Base-by-base conservation (phyloP, 768 basidiomycete species). In the Hydnomerulius pinastri region DNA sequence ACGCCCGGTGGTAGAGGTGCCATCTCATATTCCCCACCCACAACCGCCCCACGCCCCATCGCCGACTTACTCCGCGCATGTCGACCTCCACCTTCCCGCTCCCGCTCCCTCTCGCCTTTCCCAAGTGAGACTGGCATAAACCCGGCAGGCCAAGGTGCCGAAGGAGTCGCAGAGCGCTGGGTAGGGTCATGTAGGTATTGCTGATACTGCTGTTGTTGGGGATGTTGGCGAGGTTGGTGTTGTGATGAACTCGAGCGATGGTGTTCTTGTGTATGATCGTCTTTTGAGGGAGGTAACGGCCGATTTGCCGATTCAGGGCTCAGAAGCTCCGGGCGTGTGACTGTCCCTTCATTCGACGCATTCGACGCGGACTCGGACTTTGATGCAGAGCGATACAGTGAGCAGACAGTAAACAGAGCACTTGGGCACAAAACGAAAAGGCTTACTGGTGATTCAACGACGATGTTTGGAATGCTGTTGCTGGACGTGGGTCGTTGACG, bases 371-470 rank as follows among this genome's bases (percentile, higher is more conserved):
- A 70, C 33, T 70, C 68, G 6, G 76, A 75, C 77, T 80, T 32
- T 30, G 18, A 12, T 30, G 10, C 2, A 13, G 21, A n/a, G n/a
- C 10, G 17, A 44, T 6, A 32, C 8, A n/a, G 24, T 21, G 15
- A 20, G 48, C 11, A 29, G 37, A 33, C n/a, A n/a, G 37, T 29
- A 3, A 23, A 41, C 21, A 48, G 4, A 43, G n/a, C 2, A n/a
- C 15, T 32, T 15, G 30, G 10, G 40, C 28, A n/a, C 30, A 17
- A 33, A 12, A 46, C 20, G 21, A 21, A 43, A n/a, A 18, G 25
- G 18, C 64, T 73, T 56, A 79, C 79, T 11, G 79, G 79, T 13
- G 79, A 71, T 60, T 77, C 71, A 25, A 80, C 69, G 30, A 73
- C 54, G 46, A 79, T 80, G 30, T 69, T 66, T 3, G 72, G 74